Conservation (phyloP, 2,329 filamentous ascomycete species). For the Calonectria fujianensis region DNA sequence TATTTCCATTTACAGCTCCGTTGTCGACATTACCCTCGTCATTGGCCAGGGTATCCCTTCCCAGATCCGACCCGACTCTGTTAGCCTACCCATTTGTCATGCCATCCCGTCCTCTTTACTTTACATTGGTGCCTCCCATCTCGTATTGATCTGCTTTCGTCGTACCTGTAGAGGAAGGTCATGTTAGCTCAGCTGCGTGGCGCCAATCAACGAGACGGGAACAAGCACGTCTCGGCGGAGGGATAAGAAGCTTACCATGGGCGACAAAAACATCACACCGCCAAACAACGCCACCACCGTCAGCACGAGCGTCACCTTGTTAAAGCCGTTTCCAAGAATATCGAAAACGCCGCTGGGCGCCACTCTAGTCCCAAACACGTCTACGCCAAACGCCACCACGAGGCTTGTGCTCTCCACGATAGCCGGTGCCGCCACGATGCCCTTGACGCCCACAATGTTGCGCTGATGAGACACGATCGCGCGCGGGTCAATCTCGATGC, state of each 20-base stretch:
- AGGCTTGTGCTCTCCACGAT: constrained; percentile 93
- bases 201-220: constrained; percentile 6
- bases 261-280: constrained; percentile 86
- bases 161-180: constrained; percentile 64
- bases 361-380: constrained; percentile 90
- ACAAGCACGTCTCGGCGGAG: constrained; percentile 4
- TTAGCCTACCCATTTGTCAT: constrained; percentile 47
- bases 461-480: constrained; percentile 87
- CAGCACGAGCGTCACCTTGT: constrained; percentile 87
- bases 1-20: constrained; percentile 53
- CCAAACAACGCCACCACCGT: constrained; percentile 88
- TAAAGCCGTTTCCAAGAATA: constrained; percentile 93
- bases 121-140: constrained; percentile 71
- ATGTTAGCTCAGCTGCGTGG: constrained; percentile 57
- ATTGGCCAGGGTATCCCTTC: constrained; percentile 40
- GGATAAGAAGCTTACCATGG: constrained; percentile 82
- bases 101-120: constrained; percentile 39
- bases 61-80: constrained; percentile 35
- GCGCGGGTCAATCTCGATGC: constrained; percentile 88
- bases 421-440: constrained; percentile 85
- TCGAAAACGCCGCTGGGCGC: constrained; percentile 95
- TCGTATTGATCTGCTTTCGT: constrained; percentile 80
- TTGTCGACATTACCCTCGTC: constrained; percentile 35
- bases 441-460: constrained; percentile 84
- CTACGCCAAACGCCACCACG: constrained; percentile 90